Base-by-base conservation (phyloP, 306 rosid genomes). In the Cyclanthera cordifolia region DNA sequence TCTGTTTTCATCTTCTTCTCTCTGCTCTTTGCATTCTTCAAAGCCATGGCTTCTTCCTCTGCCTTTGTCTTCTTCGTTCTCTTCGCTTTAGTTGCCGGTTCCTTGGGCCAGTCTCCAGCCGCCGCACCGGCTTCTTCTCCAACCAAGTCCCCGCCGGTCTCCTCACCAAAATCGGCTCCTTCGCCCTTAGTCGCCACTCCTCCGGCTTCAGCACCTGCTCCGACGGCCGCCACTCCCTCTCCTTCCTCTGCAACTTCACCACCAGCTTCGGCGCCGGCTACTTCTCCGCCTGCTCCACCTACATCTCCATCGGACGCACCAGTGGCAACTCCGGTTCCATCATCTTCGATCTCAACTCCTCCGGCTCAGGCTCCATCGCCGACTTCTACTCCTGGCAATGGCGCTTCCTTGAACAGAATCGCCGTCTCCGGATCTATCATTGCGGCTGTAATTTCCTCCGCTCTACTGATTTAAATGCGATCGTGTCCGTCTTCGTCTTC, bases 381-480 rank as follows among this genome's bases (percentile, higher is more conserved):
- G 0, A 0, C 10, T 2, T 0, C 72, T 9, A 17, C 66, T 3
- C 76, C 79, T 1, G 6, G 15, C 0, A 68, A 56, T 72, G 69
- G 14, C 34, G 87, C 83, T 13, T 8, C 60, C 27, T 1, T 74
- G 32, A 60, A 20, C 25, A 76, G 82, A 72, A 78, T 73, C 76
- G 27, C 76, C 49, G 48, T 73, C 13, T 77, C 72, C 5, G 95
- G 90, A 79, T 83, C 83, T 46, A 74, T 83, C 0, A 80, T 76
- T 8, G 80, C 79, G 0, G 78, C 59, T 17, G 73, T 76, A 47
- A 13, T 82, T 8, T 82, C 78, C 0, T 75, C 73, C 8, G 60
- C 75, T 14, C 70, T 93, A 28, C 53, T 90, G 78, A 61, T 85
- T 77, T 86, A 86, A 86, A 85, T 80, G 78, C 58, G 78, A 45